These are phyloP conservation scores for Clavispora santaluciae DNA, from an alignment of 805 yeast species.

Conservation along the genomic window DNA sequence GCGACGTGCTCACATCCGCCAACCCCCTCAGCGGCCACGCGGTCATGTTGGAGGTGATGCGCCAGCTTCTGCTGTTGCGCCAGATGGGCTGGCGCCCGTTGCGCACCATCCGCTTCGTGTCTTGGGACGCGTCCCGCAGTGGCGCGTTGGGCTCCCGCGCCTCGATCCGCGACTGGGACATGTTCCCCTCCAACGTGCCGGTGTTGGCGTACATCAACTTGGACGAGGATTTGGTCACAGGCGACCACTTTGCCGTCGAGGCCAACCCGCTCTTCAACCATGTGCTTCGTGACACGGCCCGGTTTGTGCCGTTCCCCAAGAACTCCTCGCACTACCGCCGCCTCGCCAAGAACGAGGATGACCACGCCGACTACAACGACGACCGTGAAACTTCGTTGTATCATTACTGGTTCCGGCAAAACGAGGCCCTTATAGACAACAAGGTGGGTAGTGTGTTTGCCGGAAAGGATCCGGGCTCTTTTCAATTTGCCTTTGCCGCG, in stretches of 20 bases:
- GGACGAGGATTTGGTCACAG: slow-evolving; percentile 36
- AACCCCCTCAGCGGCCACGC: slow-evolving; percentile 39
- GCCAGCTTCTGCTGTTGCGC: slow-evolving; percentile 27
- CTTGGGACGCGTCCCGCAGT: slow-evolving; percentile 37
- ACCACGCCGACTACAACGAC: slow-evolving; percentile 13
- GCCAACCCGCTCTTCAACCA: slow-evolving; percentile 34
- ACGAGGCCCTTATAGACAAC: slow-evolving; percentile 27
- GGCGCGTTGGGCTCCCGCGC: slow-evolving; percentile 30
- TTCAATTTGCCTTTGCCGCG: slow-evolving; percentile 26
- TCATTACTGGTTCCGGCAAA: slow-evolving; percentile 33
- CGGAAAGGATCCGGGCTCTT: slow-evolving; percentile 24
- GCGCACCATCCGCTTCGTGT: slow-evolving; percentile 34
- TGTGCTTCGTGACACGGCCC: slow-evolving; percentile 24
- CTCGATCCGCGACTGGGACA: slow-evolving; percentile 16
- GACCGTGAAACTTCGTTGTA: slow-evolving; percentile 23
- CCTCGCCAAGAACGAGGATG: slow-evolving; percentile 8
- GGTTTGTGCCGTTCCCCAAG: slow-evolving; percentile 29
- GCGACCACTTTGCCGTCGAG: slow-evolving; percentile 31
- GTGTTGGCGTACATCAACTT: slow-evolving; percentile 34
- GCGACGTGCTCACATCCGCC: slow-evolving; percentile 34
- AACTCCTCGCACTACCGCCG: slow-evolving; percentile 16
- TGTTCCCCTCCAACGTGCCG: slow-evolving; percentile 20
- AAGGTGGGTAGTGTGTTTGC: slow-evolving; percentile 23
- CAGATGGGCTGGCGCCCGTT: slow-evolving; percentile 40
- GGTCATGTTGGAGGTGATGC: slow-evolving; percentile 34